Base-by-base conservation (phyloP, 495 filamentous ascomycete genomes). In the Lophiostoma macrostomum region DNA sequence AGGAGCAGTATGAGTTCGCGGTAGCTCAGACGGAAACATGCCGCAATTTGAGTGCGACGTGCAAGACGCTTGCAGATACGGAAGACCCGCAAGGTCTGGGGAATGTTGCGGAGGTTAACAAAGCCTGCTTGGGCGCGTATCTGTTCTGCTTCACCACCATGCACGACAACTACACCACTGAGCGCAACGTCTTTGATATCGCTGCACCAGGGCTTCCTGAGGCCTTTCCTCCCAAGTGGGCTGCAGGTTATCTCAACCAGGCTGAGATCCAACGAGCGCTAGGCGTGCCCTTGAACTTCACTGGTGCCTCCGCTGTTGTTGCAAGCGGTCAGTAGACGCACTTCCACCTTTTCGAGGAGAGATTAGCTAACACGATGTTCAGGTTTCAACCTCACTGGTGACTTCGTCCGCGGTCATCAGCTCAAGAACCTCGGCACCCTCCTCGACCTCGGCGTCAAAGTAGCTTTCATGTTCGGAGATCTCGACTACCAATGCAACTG, bases 11-110 rank as follows among this genome's bases (percentile, higher is more conserved):
- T n/a, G 8, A 42, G 1, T 39, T 25, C 23, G 27, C 56, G 5
- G 13, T 30, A 3, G 39, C 29, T 29, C 35, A 46, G 19, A 7
- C 40, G 4, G 42, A 39, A 1, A 47, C 40, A 16, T 7, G 11
- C 1, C 46, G 54, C 7, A 48, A 48, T 5, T 58, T 46, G 22
- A 24, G 30, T 23, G 46, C 19, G 23, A 20, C 20, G 14, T 49
- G 45, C 65, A 69, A 22, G 65, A 62, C 0, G 60, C 45, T 49
- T 11, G 45, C 45, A 16, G 45, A 23, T 22, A n/a, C 13, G 5
- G 16, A 11, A n/a, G 45, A 49, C 20, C 45, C 45, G 18, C 11
- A 49, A 8, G 32, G 28, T 37, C 2, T 14, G 3, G 45, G 45
- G 8, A 37, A 3, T 1, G 25, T 18, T 37, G 25, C 12, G 3